Conservation (phyloP, 306 rosid species). For the Acacia confusa region DNA sequence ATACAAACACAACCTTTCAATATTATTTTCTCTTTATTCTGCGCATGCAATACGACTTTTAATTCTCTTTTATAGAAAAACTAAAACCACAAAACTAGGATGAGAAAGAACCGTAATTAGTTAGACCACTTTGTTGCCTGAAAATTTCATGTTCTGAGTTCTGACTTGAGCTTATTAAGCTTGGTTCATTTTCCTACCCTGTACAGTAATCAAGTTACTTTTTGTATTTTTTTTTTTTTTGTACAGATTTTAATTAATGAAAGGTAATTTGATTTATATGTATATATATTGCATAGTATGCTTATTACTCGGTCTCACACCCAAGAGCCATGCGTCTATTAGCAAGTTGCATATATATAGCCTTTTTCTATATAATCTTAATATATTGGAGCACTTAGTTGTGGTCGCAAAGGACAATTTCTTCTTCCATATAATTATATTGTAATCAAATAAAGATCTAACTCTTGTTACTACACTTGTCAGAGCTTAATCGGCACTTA, state of each 20-base stretch:
- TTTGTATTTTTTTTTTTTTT: neutral
- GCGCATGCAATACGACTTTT: neutral
- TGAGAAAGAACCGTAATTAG: neutral
- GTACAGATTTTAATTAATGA: no score
- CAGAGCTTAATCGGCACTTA: slow-evolving; percentile 30
- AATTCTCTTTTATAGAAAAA: neutral
- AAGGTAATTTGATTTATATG: neutral
- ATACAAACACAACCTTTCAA: neutral
- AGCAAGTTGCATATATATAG: slow-evolving; percentile 5
- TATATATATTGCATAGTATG: neutral
- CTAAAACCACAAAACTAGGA: neutral
- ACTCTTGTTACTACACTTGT: slow-evolving; percentile 25
- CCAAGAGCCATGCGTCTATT: neutral
- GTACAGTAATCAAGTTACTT: neutral
- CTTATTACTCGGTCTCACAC: neutral
- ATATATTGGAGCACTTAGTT: slow-evolving; percentile 36
- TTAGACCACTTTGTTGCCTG: neutral
- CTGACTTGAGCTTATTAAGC: neutral
- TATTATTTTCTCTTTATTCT: neutral
- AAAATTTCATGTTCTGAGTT: neutral
- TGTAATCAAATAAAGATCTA: slow-evolving; percentile 17
- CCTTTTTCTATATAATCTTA: slow-evolving; percentile 10
- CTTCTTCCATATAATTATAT: slow-evolving; percentile 1
- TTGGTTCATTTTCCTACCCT: neutral
- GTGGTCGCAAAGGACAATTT: slow-evolving; percentile 9